Evolutionary conservation across 306 rosid genomes (phyloP), one percentile per base, ranked within the genome.

Genomic region (Trifolium pratense): DNA sequence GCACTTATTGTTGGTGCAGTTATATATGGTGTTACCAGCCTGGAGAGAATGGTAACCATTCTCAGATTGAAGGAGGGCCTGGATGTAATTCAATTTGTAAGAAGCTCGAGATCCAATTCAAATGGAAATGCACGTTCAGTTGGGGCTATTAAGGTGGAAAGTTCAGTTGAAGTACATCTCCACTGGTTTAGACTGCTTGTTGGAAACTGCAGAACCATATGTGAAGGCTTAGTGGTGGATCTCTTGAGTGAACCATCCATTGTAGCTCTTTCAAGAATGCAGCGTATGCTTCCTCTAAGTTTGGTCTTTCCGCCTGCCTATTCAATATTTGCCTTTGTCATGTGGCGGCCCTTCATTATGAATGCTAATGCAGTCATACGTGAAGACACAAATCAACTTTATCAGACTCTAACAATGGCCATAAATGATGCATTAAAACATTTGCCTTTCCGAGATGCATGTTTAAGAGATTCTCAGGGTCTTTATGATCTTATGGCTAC

Each of bases 141-240:
- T 66, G 90, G 90, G 78, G 82, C 83, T 58, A 80, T 70, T 74
- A 93, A 89, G 81, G 86, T 77, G 37, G 96, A 91, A 67, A 81
- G 71, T 68, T 86, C 83, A 6, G 68, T 89, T 83, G 97, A 93
- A 84, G 89, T 86, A 79, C 89, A 88, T 82, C 89, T 87, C 58
- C 98, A 93, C 81, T 93, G 90, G 97, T 93, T 93, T 81, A 89
- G 98, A 81, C 75, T 93, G 81, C 97, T 93, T 65, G 86, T 93
- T 53, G 98, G 98, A 45, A 91, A 91, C 74, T 91, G 96, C 89
- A 85, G 97, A 82, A 89, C 92, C 46, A 77, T 89, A 17, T 91
- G 78, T 49, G 98, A 93, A 62, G 98, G 98, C 45, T 89, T 89
- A 85, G 85, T 91, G 68, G 92, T 89, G 86, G 98, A 93, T 55